Conservation (phyloP, 2,329 filamentous ascomycete species). For the Drechslera avenae region DNA sequence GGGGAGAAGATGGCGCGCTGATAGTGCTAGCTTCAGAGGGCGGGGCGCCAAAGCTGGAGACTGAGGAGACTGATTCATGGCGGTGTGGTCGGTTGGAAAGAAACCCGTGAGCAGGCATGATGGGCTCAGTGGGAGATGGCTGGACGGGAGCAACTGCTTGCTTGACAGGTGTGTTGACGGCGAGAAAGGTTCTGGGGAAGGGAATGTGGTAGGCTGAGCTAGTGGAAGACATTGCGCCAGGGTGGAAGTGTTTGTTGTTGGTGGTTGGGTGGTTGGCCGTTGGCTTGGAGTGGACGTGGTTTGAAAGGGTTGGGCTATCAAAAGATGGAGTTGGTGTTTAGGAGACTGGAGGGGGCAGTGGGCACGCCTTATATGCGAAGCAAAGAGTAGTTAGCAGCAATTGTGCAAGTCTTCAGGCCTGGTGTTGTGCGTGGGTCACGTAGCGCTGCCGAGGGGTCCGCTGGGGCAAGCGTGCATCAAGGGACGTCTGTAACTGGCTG, state of each 20-base stretch:
- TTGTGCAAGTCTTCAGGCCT: conserved; percentile 4
- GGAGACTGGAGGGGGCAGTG: conserved; percentile 8
- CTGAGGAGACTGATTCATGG: conserved; percentile 39
- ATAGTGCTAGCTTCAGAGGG: conserved; percentile 24
- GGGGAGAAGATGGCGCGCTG: conserved; percentile 39
- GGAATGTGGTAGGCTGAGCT: conserved; percentile 45
- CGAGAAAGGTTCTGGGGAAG: conserved; percentile 44
- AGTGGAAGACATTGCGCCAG: conserved; percentile 44
- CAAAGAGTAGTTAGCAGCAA: conserved; percentile 4
- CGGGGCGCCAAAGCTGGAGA: conserved; percentile 24
- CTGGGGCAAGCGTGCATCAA: conserved; percentile 33
- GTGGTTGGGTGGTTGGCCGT: conserved; percentile 4
- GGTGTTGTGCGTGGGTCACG: conserved; percentile 14
- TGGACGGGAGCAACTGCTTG: conserved; percentile 12
- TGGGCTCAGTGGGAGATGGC: conserved; percentile 24
- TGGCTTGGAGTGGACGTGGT: conserved; percentile 6
- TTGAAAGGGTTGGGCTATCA: background rate
- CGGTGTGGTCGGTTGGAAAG: conserved; percentile 44
- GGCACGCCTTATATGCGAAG: conserved; percentile 25
- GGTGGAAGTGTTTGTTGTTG: conserved; percentile 20
- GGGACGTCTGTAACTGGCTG: conserved; percentile 31
- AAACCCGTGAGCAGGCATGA: conserved; percentile 41
- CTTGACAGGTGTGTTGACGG: conserved; percentile 44
- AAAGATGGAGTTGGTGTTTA: conserved; percentile 12
- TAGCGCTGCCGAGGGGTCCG: conserved; percentile 30